These are phyloP conservation scores for Acanthamoeba royreba DNA, from an alignment of 208 protist species.

Conservation along the genomic window DNA sequence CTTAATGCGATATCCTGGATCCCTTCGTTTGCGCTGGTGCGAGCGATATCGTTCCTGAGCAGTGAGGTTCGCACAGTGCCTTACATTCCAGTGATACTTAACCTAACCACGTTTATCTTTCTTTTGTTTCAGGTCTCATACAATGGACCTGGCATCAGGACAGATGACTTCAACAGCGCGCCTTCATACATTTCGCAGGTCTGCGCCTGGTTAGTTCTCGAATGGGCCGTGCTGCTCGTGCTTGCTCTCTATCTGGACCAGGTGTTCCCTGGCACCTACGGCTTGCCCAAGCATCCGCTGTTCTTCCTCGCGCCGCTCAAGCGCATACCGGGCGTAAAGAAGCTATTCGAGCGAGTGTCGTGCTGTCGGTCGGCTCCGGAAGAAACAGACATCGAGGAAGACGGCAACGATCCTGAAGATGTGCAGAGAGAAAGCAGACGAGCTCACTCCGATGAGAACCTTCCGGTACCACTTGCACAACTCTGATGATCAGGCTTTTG, in stretches of 20 bases:
- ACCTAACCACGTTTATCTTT: background rate
- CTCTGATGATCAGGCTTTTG: background rate
- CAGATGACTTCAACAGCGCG: background rate
- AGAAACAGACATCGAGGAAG: background rate
- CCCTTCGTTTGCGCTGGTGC: background rate
- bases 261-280: slow-evolving; percentile 5
- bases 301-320: slow-evolving; percentile 45
- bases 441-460: background rate
- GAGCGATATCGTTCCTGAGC: background rate
- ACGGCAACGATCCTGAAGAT: background rate
- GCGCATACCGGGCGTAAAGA: background rate
- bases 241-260: slow-evolving; percentile 5
- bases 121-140: background rate
- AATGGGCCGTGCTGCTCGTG: background rate
- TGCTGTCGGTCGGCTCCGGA: background rate
- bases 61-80: background rate
- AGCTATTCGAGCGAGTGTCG: background rate
- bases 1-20: background rate
- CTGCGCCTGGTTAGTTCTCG: background rate
- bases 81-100: background rate
- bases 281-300: slow-evolving; percentile 12
- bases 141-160: background rate
- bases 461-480: background rate
- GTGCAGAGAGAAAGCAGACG: background rate
- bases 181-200: background rate